Evolutionary conservation across 2,329 filamentous ascomycete species (phyloP), one percentile per base, ranked within the genome.

Genomic region (Coniochaeta sp.): DNA sequence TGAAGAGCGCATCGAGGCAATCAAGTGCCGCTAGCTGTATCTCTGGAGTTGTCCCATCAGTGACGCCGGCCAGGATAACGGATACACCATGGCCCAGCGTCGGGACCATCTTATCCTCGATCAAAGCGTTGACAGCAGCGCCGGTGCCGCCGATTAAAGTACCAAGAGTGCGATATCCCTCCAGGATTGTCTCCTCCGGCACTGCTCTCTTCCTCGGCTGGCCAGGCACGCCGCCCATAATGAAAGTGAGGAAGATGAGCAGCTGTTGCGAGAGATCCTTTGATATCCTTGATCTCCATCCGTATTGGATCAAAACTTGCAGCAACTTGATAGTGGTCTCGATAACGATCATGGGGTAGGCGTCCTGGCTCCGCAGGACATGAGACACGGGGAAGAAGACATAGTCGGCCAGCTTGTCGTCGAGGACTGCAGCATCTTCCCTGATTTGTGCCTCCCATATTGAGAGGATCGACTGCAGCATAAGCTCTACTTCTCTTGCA

Each of bases 371-470:
- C 61, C 91, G 88, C 67, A 99, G 88, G 42, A 98, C 85, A 66
- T 95, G 89, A 0, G 91, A 92, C 0, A 99, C 78, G 0, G 95
- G 95, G 63, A 97, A 96, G 78, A 98, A 98, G 69, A 90, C 83
- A 78, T 98, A 99, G 76, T 97, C 93, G 16, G 93, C 91, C 19
- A 98, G 77, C 71, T 92, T 93, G 58, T 87, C 82, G 71, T 97
- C 91, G 19, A 98, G 72, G 0, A 77, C 75, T 1, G 76, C 70
- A 2, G 77, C 72, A 63, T 84, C 78, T 34, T 62, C 60, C 60
- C 28, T 61, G 24, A 61, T 64, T 61, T 68, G 67, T 12, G 60
- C 36, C 12, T 63, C 61, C 67, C 67, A 69, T 32, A 62, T 36
- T 10, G 22, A 17, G 30, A 44, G 59, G 6, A 69, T 61, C 0